Evolutionary conservation across 2,329 filamentous ascomycete genomes (phyloP).

Genomic region (Clarireedia hainanense): DNA sequence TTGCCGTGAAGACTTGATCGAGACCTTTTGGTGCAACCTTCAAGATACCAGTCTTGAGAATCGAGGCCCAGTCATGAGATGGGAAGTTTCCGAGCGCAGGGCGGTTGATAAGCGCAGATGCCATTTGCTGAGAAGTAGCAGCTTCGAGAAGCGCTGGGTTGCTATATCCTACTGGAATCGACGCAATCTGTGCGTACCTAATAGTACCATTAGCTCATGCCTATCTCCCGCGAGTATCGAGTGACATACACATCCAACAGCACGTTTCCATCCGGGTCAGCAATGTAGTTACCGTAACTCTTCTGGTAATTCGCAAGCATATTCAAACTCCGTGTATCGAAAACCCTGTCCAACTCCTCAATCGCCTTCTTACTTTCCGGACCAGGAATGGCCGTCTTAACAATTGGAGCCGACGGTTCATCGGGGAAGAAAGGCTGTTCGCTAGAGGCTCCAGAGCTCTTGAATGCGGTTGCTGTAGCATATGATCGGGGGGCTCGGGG

Average conservation of each 20-base stretch:
- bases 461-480: conserved; percentile 11
- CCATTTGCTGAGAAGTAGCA: conserved; percentile 64
- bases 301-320: conserved; percentile 46
- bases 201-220: conserved; percentile 11
- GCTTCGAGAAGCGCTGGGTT: conserved; percentile 60
- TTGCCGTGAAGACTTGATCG: conserved; percentile 73
- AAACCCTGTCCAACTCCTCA: conserved; percentile 38
- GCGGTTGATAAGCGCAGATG: conserved; percentile 66
- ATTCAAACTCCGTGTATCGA: conserved; percentile 44
- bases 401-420: conserved; percentile 25
- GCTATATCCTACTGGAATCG: conserved; percentile 78
- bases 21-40: conserved; percentile 66
- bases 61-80: conserved; percentile 63
- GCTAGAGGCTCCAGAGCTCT: background rate
- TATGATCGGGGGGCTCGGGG: conserved; percentile 16
- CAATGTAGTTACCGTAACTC: conserved; percentile 45
- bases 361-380: conserved; percentile 32
- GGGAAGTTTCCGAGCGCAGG: conserved; percentile 78
- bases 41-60: conserved; percentile 64
- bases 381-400: conserved; percentile 33
- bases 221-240: background rate
- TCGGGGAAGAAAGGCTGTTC: conserved; percentile 26
- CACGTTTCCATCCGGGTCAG: conserved; percentile 43
- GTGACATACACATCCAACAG: conserved; percentile 40
- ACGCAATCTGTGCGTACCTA: conserved; percentile 74